phyloP scores from a whole-genome alignment of 345 rosid genomes.

The Garcia nutans region DNA sequence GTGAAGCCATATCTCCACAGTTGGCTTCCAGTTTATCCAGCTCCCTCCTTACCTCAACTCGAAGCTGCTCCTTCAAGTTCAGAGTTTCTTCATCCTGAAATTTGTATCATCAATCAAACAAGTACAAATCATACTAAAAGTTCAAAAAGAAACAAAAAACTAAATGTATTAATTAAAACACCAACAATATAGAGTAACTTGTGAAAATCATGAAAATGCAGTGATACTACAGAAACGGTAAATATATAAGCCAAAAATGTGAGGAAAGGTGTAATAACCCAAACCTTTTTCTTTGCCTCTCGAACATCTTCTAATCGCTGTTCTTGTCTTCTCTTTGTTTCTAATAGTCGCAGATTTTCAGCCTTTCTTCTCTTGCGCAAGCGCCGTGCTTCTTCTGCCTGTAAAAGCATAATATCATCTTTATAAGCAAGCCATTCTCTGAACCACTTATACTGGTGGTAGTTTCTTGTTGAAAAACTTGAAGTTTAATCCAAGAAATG shows the following conservation, averaged over 20 bases:
- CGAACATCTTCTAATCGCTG: slow-evolving; percentile 23
- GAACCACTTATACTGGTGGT: neutral
- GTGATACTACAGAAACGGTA: neutral
- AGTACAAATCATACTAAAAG: neutral
- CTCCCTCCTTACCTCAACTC: slow-evolving; percentile 15
- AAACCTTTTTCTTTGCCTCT: slow-evolving; percentile 25
- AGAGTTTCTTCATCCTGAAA: slow-evolving; percentile 20
- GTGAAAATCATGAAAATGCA: neutral
- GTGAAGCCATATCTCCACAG: slow-evolving; percentile 18
- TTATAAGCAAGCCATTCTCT: neutral
- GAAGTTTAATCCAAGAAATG: no score
- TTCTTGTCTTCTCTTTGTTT: slow-evolving; percentile 23
- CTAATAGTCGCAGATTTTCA: slow-evolving; percentile 17
- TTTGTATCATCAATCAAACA: neutral
- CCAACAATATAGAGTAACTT: neutral
- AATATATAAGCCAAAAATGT: neutral
- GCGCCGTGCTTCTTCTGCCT: slow-evolving; percentile 24
- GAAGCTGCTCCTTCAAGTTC: slow-evolving; percentile 19
- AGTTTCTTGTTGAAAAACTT: neutral
- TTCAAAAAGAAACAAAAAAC: neutral
- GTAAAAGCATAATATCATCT: neutral
- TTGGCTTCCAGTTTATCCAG: slow-evolving; percentile 15
- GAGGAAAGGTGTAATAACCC: no score
- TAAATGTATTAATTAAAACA: neutral
- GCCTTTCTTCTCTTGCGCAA: slow-evolving; percentile 25